phyloP scores from a whole-genome alignment of 192 early-diverging fungal genomes.

The Coemansia asiatica region DNA sequence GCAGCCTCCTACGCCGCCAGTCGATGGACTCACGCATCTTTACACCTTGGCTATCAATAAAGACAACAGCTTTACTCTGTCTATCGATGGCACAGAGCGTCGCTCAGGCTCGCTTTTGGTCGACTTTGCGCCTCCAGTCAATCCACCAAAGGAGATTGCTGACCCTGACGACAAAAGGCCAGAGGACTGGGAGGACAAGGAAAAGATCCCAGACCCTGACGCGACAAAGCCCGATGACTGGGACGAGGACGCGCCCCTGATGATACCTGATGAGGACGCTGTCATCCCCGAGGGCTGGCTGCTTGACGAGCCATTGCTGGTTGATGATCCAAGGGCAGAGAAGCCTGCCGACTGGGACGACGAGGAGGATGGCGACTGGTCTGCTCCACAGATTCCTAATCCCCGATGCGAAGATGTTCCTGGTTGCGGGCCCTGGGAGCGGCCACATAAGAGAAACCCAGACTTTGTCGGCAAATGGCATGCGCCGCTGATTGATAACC shows the following conservation, averaged over 20 bases:
- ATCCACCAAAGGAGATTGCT: conserved; percentile 81
- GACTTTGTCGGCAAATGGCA: conserved; percentile 89
- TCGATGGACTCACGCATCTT: conserved; percentile 65
- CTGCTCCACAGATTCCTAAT: conserved; percentile 72
- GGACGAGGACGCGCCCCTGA: conserved; percentile 85
- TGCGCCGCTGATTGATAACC: conserved; percentile 84
- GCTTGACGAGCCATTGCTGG: conserved; percentile 70
- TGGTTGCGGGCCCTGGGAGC: conserved; percentile 80
- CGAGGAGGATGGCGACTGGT: conserved; percentile 92
- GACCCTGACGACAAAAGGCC: conserved; percentile 81
- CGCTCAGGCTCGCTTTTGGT: conserved; percentile 72
- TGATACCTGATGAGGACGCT: conserved; percentile 78
- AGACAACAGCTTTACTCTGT: conserved; percentile 78
- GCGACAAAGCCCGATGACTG: conserved; percentile 77
- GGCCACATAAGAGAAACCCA: conserved; percentile 81
- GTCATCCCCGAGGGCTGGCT: conserved; percentile 84
- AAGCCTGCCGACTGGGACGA: conserved; percentile 93
- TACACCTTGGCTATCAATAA: conserved; percentile 85
- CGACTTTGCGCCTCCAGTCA: conserved; percentile 81
- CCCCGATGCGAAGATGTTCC: conserved; percentile 72
- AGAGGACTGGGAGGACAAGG: conserved; percentile 83
- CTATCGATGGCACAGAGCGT: conserved; percentile 67
- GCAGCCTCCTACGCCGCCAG: conserved; percentile 65
- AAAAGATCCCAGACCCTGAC: conserved; percentile 77
- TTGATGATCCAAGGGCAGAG: conserved; percentile 75